Percentiles rank a stretch among this genome's conserved stretches.
These are phyloP conservation scores for Plasmodium berghei DNA, from an alignment of 169 alveolate species.

Conservation along the genomic window DNA sequence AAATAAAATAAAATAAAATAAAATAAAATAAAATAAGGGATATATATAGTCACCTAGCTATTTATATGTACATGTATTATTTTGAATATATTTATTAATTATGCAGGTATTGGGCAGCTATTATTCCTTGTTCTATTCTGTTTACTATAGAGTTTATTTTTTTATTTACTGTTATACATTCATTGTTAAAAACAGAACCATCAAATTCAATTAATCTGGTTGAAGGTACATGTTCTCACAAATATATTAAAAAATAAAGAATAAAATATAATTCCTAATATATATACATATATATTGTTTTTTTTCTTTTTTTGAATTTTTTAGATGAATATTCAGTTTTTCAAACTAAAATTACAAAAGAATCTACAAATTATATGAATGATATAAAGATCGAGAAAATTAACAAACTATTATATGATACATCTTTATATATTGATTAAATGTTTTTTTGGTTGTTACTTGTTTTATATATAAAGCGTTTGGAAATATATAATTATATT, in stretches of 20 bases:
- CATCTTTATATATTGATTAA: conserved; percentile 46
- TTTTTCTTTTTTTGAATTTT: background rate
- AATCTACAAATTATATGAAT: conserved; percentile 13
- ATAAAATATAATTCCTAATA: background rate
- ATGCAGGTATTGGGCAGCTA: conserved; percentile 71
- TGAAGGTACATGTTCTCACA: conserved; percentile 13
- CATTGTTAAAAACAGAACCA: conserved; percentile 62
- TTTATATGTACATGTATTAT: background rate
- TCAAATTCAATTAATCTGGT: conserved; percentile 37
- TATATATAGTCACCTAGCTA: background rate
- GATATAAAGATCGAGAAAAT: conserved; percentile 50
- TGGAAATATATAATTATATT: too few relatives aligned
- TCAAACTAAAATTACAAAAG: conserved; percentile 24
- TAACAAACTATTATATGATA: conserved; percentile 42
- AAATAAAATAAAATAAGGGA: background rate
- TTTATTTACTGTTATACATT: conserved; percentile 40
- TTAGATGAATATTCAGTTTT: conserved; percentile 38
- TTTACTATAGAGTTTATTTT: conserved; percentile 41
- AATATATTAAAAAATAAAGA: background rate
- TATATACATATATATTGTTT: background rate
- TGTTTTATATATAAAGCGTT: too few relatives aligned
- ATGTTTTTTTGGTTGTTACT: background rate
- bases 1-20: too few relatives aligned
- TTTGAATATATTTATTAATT: background rate
- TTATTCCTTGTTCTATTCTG: conserved; percentile 41